phyloP scores from a whole-genome alignment of 2,329 filamentous ascomycete genomes.

The Escovopsis sp. region DNA sequence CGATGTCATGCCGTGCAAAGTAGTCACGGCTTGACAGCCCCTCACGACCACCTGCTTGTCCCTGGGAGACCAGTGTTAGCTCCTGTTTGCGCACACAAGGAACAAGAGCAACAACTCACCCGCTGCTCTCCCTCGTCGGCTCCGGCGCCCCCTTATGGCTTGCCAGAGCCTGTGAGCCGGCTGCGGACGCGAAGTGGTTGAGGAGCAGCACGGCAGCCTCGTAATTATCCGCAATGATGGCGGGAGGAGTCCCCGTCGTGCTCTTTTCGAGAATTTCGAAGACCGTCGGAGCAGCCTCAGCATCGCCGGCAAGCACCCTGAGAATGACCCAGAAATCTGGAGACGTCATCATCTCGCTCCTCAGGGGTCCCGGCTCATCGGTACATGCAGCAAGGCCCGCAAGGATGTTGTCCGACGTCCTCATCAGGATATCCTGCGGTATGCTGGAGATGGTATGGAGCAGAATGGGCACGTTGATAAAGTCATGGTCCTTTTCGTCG shows the following conservation, averaged over 20 bases:
- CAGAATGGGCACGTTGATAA: slow-evolving; percentile 80
- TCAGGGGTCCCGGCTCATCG: slow-evolving; percentile 58
- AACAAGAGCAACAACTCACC: slow-evolving; percentile 9
- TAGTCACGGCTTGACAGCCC: slow-evolving; percentile 64
- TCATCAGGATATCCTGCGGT: slow-evolving; percentile 60
- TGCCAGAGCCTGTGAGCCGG: slow-evolving; percentile 53
- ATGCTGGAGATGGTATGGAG: slow-evolving; percentile 86
- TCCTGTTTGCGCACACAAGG: not conserved
- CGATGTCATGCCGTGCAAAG: slow-evolving; percentile 68
- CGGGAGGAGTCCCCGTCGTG: slow-evolving; percentile 57
- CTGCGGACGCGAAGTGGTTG: slow-evolving; percentile 79
- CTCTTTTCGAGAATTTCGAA: slow-evolving; percentile 79
- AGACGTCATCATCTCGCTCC: slow-evolving; percentile 88
- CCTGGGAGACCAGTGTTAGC: slow-evolving; percentile 9
- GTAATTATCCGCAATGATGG: slow-evolving; percentile 91
- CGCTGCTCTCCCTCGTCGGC: slow-evolving; percentile 13
- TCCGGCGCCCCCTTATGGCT: slow-evolving; percentile 38
- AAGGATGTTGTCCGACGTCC: slow-evolving; percentile 60
- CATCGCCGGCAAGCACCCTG: slow-evolving; percentile 53
- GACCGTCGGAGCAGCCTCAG: slow-evolving; percentile 59
- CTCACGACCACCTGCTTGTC: slow-evolving; percentile 48
- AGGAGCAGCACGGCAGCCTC: slow-evolving; percentile 72
- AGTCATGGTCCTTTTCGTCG: slow-evolving; percentile 58
- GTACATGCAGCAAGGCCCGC: slow-evolving; percentile 72
- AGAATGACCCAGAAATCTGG: slow-evolving; percentile 95